These are phyloP conservation scores for Vickermania spadyakhi DNA, from an alignment of 208 protist genomes.

Conservation along the genomic window DNA sequence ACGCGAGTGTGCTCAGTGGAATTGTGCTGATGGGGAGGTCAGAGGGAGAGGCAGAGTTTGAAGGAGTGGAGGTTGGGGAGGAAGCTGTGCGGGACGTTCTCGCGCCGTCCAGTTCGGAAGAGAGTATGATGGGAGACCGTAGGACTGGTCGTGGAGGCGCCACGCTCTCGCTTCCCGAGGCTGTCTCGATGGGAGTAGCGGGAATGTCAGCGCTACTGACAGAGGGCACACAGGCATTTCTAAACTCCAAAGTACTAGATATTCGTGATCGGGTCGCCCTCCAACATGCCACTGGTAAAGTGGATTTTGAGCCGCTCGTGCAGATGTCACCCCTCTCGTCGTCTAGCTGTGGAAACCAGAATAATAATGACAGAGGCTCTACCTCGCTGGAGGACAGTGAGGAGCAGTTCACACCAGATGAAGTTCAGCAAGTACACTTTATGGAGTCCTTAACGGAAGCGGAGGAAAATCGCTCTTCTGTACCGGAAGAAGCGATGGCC, in stretches of 20 bases:
- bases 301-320: not conserved
- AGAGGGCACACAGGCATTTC: not conserved
- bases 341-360: not conserved
- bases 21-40: not conserved
- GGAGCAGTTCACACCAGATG: not conserved
- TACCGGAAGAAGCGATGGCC: not conserved
- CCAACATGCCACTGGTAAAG: not conserved
- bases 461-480: not conserved
- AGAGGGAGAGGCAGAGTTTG: not conserved
- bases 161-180: not conserved
- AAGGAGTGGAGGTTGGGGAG: not conserved
- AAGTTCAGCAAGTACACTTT: not conserved
- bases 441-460: not conserved
- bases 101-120: not conserved
- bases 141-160: not conserved
- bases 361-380: not conserved
- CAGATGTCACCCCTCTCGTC: not conserved
- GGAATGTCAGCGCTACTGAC: not conserved
- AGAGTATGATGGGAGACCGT: not conserved
- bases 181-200: not conserved
- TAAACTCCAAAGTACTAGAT: not conserved
- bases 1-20: conserved; percentile 19
- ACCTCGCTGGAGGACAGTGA: not conserved
- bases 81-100: not conserved
- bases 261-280: conserved; percentile 1